phyloP scores from a whole-genome alignment of 148 eudicot species.

The Dianthus caryophyllus region DNA sequence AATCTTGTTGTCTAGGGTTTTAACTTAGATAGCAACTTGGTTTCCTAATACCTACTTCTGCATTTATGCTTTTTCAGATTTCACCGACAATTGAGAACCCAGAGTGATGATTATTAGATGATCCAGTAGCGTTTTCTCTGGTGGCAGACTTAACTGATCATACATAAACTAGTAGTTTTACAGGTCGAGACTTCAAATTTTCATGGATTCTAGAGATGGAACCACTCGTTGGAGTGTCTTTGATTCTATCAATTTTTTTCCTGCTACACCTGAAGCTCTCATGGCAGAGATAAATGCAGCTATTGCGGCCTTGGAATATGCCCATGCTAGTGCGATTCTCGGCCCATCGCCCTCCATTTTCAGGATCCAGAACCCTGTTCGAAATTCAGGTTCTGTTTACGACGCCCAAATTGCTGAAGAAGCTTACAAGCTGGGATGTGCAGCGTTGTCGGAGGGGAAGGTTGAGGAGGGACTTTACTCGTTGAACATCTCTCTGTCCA shows the following conservation, averaged over 20 bases:
- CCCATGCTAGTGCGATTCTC: conserved; percentile 40
- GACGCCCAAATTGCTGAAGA: conserved; percentile 63
- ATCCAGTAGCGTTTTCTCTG: background rate
- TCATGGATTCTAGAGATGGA: too few relatives aligned
- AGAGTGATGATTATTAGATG: background rate
- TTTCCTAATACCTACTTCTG: background rate
- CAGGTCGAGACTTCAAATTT: background rate
- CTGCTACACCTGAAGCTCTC: conserved; percentile 53
- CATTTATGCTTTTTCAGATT: conserved; percentile 2
- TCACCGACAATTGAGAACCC: background rate
- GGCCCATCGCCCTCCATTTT: conserved; percentile 26
- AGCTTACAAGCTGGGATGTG: conserved; percentile 63
- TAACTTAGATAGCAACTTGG: background rate
- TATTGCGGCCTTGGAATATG: conserved; percentile 57
- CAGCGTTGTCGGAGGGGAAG: conserved; percentile 63
- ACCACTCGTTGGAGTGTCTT: conserved; percentile 59
- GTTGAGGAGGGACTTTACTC: conserved; percentile 68
- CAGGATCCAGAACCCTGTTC: conserved; percentile 28
- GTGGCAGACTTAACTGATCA: background rate
- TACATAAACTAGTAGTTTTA: background rate
- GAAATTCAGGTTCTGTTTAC: conserved; percentile 29
- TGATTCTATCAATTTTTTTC: conserved; percentile 48
- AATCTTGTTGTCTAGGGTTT: background rate
- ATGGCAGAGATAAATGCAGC: conserved; percentile 73
- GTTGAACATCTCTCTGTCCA: conserved; percentile 56